Evolutionary conservation across 495 filamentous ascomycete genomes (phyloP), one percentile per base, ranked within the genome.

Genomic region (Aspergillus heteromorphus): DNA sequence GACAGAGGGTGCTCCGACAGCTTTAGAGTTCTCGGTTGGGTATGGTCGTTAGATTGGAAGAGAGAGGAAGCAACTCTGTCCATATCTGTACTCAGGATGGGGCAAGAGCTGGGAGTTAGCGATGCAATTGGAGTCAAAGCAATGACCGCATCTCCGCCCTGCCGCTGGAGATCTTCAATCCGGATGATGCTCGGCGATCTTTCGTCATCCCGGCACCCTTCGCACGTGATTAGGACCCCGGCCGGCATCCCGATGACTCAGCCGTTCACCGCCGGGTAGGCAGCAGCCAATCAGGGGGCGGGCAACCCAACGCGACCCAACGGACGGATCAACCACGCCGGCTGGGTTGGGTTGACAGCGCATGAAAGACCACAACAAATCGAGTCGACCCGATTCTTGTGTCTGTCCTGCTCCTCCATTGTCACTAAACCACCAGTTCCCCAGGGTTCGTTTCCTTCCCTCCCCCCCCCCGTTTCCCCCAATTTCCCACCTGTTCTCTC

Each of bases 221-320:
- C n/a, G 42, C 61, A 71, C 61, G 45, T 61, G 61, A 52, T 10
- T 20, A 18, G 7, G 38, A 56, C 34, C 34, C 11, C 11, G 34
- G 34, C 13, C 11, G 34, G 4, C 49, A 59, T 53, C 49, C 45
- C 55, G 67, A 52, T 73, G 63, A 71, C 20, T 55, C 55, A 54
- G 54, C 51, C 4, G n/a, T 20, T 54, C 40, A 53, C 57, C 45
- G 53, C 55, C 51, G 49, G 52, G 55, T 58, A 40, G 20, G 18
- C 31, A 29, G 10, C 30, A 45, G 31, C 71, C 71, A 74, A 74
- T 74, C 65, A 74, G 41, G n/a, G 29, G 38, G 14, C 6, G 6
- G 1, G n/a, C 6, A 55, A 27, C 43, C 31, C 40, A 57, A 73
- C 71, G 71, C 71, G 71, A 72, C 69, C 71, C 69, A 71, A 68